Base-by-base conservation (phyloP, 345 rosid species). In the Eucalyptus cloeziana region DNA sequence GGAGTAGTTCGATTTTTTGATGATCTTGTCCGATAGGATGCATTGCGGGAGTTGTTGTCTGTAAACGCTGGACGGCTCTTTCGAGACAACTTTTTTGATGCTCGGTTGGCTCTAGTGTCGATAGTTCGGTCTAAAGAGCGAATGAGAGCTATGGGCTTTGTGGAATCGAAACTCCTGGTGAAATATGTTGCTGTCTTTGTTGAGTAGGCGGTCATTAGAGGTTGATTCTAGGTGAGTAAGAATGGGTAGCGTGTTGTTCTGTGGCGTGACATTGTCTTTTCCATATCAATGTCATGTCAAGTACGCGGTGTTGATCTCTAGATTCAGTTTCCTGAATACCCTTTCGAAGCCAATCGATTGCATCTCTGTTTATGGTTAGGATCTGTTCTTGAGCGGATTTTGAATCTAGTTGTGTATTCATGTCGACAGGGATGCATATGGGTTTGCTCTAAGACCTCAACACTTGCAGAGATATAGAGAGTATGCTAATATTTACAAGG, bases 371-470 rank as follows among this genome's bases (percentile, higher is more conserved):
- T 21, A 76, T 76, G 25, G 83, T 37, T 10, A 40, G 47, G 43
- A 76, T 37, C 83, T 81, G 49, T 88, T 80, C 49, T 17, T 7
- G 49, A 14, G 10, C 25, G 67, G 7, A 76, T 88, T 54, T 80
- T 25, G 71, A 56, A 44, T 44, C n/a, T 4, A 88, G 12, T 88
- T 52, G 17, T 43, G 49, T 25, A 45, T 64, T 88, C 10, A 17
- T 87, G 13, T 89, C n/a, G 8, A 62, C 91, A 98, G 99, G 95
- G 99, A 98, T 83, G 91, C 96, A 52, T 96, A 95, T 93, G 99
- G 99, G 90, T 98, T 98, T 94, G 94, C 95, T 91, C 90, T 98
- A 95, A 97, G 99, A 92, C 99, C 99, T 92, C 99, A 98, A 91
- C 98, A 96, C 93, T 50, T 95, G 64, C 96, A 96, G 89, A 93